Base-by-base conservation (phyloP, 257 asterid genomes). In the Gentiana dahurica region DNA sequence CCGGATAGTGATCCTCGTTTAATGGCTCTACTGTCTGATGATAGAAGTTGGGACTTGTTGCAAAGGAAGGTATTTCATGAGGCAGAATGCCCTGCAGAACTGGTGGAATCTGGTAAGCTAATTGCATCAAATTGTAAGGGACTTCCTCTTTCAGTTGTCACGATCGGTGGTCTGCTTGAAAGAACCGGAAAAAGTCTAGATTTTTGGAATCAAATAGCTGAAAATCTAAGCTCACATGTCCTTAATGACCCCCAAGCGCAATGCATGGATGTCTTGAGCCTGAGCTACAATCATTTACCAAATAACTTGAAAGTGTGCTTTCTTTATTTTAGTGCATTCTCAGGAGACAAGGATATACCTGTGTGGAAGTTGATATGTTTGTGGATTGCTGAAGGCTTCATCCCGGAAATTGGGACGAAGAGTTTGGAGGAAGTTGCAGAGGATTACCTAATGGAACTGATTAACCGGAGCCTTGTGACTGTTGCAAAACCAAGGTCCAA, bases 241-340 rank as follows among this genome's bases (percentile, higher is more conserved):
- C 1, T 34, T 44, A 6, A 35, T 41, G 65, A 52, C 24, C 52
- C 38, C 9, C 38, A 46, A 51, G 51, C n/a, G 4, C 3, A 3
- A 11, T 49, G 64, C 35, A 36, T 1, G 69, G 49, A 53, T 4
- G 48, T 70, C 10, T 4, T 73, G 37, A 68, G 73, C 32, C 59
- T 68, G 32, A 78, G 76, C 52, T 71, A 66, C 51, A 44, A 13
- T 6, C 60, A 61, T 58, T 61, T 71, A 6, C 76, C 76, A 0
- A 34, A 51, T 38, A 33, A 67, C 52, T 50, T 72, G 58, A 67
- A 63, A 53, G 56, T 64, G 1, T 63, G 67, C 32, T 58, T 72
- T 46, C 55, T 55, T 2, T 67, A 72, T 51, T 55, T 71, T 33
- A 66, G 69, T 47, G 49, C 53, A 35, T 66, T 62, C 55, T 35